Evolutionary conservation across 352 stramenopile genomes (phyloP), one percentile per base, ranked within the genome.

Genomic region (Pythium rhizo-oryzae): DNA sequence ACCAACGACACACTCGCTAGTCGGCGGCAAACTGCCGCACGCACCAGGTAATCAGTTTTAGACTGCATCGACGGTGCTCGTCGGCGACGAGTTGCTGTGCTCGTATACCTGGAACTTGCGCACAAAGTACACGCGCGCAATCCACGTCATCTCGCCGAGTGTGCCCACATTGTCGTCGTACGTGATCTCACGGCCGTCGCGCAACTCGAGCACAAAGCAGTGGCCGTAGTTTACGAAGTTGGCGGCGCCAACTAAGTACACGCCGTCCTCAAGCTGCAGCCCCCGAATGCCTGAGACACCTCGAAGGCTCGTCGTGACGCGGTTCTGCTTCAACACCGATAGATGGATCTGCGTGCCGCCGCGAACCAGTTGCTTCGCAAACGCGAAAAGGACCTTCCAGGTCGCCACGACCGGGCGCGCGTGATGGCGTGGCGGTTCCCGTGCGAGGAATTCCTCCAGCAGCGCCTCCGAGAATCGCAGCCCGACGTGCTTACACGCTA

Each of bases 371-470:
- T 6, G n/a, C 47, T 54, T 54, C 2, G 24, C 24, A 30, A 54
- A 54, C 12, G 47, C 47, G 47, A 54, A 54, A 2, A 54, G 47
- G 9, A 54, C 47, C n/a, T 54, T 54, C n/a, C 47, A 54, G 12
- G n/a, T 54, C n/a, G 24, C 12, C 24, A 28, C n/a, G 47, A 16
- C 8, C 47, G 19, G n/a, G 13, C 11, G 12, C 12, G 47, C 47
- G 25, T 46, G 39, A 4, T 46, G 11, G 39, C 39, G 39, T 13
- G 11, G 39, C 16, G 39, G 39, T 8, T 46, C 39, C 4, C 24
- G n/a, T 6, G 19, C 24, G n/a, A 54, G 19, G n/a, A 54, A 54
- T 16, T 30, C n/a, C 9, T 54, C 47, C 15, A 54, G n/a, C 8
- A 54, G 5, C 11, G 19, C n/a, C 47, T 54, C 47, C n/a, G 47